Evolutionary conservation across 2,329 filamentous ascomycete genomes (phyloP).

Genomic region (Plectosphaerella sp.): DNA sequence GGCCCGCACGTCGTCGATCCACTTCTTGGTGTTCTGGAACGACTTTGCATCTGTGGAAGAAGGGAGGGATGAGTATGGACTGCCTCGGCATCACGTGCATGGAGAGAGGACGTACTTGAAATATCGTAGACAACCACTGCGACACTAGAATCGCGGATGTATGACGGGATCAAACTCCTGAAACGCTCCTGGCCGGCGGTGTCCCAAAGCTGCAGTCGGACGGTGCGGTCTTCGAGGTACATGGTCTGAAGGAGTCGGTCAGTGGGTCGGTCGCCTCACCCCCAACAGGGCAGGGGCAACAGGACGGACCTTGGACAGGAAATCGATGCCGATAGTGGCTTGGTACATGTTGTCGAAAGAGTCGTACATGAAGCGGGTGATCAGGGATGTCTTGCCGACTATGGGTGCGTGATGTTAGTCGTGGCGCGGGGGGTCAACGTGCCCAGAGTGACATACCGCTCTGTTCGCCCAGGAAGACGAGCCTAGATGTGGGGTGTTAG

Average conservation of each 20-base stretch:
- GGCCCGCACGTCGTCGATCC: constrained; percentile 96
- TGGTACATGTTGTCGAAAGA: constrained; percentile 99
- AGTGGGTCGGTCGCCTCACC: no score
- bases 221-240: constrained; percentile 98
- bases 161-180: constrained; percentile 93
- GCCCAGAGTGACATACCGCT: constrained; percentile 68
- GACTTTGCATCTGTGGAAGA: constrained; percentile 72
- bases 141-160: constrained; percentile 96
- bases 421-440: constrained; percentile 1
- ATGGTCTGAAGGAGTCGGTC: constrained; percentile 63
- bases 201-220: constrained; percentile 96
- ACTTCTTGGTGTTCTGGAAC: constrained; percentile 98
- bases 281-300: neutral
- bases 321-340: constrained; percentile 98
- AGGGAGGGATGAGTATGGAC: neutral
- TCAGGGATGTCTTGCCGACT: constrained; percentile 98
- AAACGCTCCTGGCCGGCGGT: constrained; percentile 97
- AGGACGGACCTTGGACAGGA: constrained; percentile 81
- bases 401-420: neutral
- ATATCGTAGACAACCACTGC: constrained; percentile 99
- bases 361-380: constrained; percentile 99
- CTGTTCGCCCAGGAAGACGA: constrained; percentile 97
- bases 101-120: constrained; percentile 56
- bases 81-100: neutral
- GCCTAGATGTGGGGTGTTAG: constrained; percentile 44